phyloP scores from a whole-genome alignment of 148 eudicot species.

The Vaccinium vitisidaea region DNA sequence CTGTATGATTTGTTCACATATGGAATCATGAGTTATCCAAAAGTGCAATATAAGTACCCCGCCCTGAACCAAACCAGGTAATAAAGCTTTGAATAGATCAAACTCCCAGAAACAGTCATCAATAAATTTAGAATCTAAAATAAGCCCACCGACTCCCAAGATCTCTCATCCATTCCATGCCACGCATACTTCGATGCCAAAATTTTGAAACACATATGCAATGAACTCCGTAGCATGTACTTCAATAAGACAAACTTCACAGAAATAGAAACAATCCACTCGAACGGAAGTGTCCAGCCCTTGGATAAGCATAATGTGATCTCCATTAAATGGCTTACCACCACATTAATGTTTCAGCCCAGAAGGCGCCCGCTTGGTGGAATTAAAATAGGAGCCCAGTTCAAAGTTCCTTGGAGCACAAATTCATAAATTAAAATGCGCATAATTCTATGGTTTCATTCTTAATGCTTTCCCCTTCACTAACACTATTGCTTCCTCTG shows the following conservation, averaged over 20 bases:
- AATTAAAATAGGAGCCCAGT: background rate
- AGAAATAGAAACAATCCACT: background rate
- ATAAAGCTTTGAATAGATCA: background rate
- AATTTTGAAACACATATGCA: background rate
- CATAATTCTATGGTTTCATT: background rate
- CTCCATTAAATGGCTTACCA: background rate
- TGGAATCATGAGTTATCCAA: background rate
- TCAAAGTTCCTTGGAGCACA: background rate
- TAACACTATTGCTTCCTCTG: background rate
- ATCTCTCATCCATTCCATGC: background rate
- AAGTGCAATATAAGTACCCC: background rate
- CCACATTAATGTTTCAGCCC: background rate
- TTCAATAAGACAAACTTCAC: background rate
- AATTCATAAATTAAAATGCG: background rate
- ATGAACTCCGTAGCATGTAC: background rate
- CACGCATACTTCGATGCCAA: background rate
- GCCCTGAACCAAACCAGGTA: background rate
- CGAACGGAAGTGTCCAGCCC: background rate
- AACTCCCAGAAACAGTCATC: background rate
- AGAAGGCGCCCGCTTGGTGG: background rate
- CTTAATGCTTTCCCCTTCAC: background rate
- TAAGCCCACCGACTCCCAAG: background rate
- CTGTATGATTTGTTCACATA: background rate
- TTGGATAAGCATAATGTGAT: background rate
- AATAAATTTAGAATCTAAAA: background rate